phyloP scores from a whole-genome alignment of 1,284 basidiomycete species.

The Golubevia pallescens region DNA sequence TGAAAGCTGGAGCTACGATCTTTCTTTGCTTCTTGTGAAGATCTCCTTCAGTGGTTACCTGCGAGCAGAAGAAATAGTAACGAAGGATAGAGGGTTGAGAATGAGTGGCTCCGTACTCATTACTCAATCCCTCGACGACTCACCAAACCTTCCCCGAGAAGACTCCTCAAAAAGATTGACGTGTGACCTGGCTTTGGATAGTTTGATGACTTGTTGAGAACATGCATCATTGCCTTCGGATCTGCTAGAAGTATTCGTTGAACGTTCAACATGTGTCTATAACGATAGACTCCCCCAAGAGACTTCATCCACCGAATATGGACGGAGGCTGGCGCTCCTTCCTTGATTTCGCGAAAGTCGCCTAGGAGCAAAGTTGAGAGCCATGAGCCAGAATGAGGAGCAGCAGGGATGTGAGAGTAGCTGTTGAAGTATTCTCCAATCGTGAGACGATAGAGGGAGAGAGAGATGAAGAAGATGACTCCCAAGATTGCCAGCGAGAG shows the following conservation, averaged over 20 bases:
- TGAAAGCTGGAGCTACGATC: conserved; percentile 43
- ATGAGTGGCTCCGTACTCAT: no score
- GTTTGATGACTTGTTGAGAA: not conserved
- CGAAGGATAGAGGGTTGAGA: no score
- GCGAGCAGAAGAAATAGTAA: no score
- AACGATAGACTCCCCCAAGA: conserved; percentile 6
- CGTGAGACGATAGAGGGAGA: conserved; percentile 16
- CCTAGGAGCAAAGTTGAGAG: conserved; percentile 11
- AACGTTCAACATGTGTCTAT: no score
- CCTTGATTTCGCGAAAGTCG: conserved; percentile 22
- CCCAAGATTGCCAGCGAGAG: conserved; percentile 11
- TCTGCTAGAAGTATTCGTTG: not conserved
- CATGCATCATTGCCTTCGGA: not conserved
- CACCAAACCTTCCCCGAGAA: conserved; percentile 1
- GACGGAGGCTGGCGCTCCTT: conserved; percentile 8
- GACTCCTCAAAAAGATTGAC: not conserved
- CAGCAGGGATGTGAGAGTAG: conserved; percentile 21
- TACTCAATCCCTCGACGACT: not conserved
- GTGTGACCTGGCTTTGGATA: conserved; percentile 4
- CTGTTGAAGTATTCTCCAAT: conserved; percentile 17
- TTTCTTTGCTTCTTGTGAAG: conserved; percentile 20
- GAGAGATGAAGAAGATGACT: conserved; percentile 12
- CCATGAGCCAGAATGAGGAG: conserved; percentile 14
- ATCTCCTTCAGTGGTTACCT: not conserved
- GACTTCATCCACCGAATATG: conserved; percentile 21